phyloP scores from a whole-genome alignment of 208 protist genomes.

The Wallacemonas collosoma region DNA sequence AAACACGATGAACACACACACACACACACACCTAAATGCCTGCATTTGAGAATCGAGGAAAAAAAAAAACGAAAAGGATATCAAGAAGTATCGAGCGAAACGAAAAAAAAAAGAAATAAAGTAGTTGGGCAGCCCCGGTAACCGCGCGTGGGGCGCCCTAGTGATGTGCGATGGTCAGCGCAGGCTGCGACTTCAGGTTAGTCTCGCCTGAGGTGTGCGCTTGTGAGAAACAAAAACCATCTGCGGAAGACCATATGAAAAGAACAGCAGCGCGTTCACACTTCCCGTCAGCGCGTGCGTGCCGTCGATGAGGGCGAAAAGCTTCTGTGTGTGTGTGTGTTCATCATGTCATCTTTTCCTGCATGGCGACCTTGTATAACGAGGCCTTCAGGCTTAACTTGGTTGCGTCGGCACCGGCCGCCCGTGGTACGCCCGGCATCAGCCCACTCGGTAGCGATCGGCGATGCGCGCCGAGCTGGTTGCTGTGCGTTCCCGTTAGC shows the following conservation, averaged over 20 bases:
- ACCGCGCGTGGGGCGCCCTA: no score
- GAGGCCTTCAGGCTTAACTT: constrained; percentile 18
- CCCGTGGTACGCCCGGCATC: constrained; percentile 11
- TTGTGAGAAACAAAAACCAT: no score
- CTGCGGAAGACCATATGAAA: no score
- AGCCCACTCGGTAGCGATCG: constrained; percentile 1
- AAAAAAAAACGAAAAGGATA: constrained; percentile 6
- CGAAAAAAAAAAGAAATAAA: neutral
- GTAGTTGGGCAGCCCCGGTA: no score
- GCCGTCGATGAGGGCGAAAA: no score
- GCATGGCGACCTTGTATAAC: constrained; percentile 17
- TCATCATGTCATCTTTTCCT: constrained; percentile 18
- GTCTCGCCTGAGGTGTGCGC: no score
- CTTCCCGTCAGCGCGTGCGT: no score
- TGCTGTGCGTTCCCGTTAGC: neutral
- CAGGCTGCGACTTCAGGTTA: no score
- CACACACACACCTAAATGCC: neutral
- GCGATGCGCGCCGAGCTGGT: neutral
- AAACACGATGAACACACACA: neutral
- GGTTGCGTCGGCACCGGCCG: constrained; percentile 42
- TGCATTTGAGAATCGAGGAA: neutral
- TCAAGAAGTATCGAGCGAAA: constrained; percentile 8
- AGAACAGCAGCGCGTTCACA: no score
- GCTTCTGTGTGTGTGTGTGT: no score
- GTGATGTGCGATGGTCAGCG: no score